Conservation (phyloP, 2,329 filamentous ascomycete species). For the Ustulina deusta region DNA sequence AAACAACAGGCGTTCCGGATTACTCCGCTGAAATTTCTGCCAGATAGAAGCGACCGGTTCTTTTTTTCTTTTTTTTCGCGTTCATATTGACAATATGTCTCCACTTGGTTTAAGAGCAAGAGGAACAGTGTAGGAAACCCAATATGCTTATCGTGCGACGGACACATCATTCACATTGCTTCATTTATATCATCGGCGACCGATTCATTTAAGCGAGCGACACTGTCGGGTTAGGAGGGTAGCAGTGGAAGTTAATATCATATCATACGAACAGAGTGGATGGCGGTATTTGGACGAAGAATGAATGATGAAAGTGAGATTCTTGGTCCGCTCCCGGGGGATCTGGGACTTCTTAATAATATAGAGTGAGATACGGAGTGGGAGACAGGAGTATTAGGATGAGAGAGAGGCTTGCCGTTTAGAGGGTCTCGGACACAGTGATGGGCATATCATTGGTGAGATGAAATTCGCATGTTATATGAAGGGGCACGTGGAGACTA, state of each 20-base stretch:
- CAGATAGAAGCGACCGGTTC: conserved; percentile 10
- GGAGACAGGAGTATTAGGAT: neutral
- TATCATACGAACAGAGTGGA: neutral
- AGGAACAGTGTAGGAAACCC: conserved; percentile 38
- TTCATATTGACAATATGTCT: neutral
- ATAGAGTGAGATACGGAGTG: neutral
- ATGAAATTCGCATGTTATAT: neutral
- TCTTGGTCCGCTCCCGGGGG: neutral
- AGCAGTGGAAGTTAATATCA: neutral
- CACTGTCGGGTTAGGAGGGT: neutral
- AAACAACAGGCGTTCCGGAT: conserved; percentile 29
- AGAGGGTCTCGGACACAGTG: neutral
- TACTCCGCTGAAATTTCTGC: conserved; percentile 9
- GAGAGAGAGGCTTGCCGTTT: neutral
- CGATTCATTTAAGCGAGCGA: conserved; percentile 19
- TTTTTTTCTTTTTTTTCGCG: neutral
- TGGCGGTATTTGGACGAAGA: neutral
- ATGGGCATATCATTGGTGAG: conserved; percentile 6
- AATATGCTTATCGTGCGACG: conserved; percentile 11
- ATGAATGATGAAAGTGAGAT: conserved; percentile 8
- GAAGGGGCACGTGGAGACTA: neutral
- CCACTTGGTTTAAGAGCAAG: conserved; percentile 27
- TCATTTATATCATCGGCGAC: conserved; percentile 16
- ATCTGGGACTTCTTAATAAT: conserved; percentile 5
- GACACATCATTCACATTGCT: conserved; percentile 19